These are phyloP conservation scores for Lepidium campestre DNA, from an alignment of 441 rosid species.

Conservation along the genomic window DNA sequence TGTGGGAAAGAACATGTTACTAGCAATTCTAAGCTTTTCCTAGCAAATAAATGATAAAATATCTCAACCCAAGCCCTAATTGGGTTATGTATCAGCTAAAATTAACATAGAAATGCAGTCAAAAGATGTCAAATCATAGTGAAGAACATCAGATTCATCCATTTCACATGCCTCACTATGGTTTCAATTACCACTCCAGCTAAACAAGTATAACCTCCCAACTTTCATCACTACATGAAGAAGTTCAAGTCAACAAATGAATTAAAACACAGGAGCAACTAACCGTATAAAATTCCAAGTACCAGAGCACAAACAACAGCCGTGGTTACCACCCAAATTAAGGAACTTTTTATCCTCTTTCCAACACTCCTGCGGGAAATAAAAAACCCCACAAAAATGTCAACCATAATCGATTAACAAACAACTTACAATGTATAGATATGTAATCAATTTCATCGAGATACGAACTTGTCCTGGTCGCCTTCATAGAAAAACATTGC, in stretches of 20 bases:
- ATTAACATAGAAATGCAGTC: not conserved
- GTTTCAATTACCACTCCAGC: not conserved
- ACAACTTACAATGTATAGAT: not conserved
- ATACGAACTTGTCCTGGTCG: slow-evolving; percentile 91
- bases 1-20: not conserved
- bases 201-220: not conserved
- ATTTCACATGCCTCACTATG: not conserved
- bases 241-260: not conserved
- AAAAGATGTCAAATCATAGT: not conserved
- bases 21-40: not conserved
- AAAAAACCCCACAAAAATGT: not conserved
- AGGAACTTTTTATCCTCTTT: slow-evolving; percentile 82
- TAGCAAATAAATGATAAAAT: not conserved
- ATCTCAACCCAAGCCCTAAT: not conserved
- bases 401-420: not conserved
- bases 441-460: slow-evolving; percentile 8
- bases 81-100: not conserved
- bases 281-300: slow-evolving; percentile 95
- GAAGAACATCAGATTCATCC: not conserved
- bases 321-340: slow-evolving; percentile 74
- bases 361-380: slow-evolving; percentile 57
- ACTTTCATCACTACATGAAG: not conserved
- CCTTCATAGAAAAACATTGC: slow-evolving; percentile 99
- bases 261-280: slow-evolving; percentile 14
- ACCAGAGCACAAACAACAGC: slow-evolving; percentile 79